Evolutionary conservation across 1,139 yeast species (phyloP), one percentile per base, ranked within the genome.

Genomic region (Yamadazyma spencermartinsiae): DNA sequence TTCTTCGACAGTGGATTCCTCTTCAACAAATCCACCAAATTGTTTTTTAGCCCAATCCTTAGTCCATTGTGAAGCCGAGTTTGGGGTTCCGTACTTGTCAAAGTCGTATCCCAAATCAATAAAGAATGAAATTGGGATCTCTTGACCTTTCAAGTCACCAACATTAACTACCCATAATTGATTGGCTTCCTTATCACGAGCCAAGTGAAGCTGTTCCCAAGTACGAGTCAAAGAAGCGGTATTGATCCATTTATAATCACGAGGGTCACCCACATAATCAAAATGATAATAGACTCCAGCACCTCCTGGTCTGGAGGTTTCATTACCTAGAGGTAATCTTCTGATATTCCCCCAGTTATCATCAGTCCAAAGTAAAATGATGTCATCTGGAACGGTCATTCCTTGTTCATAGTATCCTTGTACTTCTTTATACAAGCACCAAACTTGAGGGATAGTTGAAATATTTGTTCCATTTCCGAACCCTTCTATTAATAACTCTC

Each of bases 351-450:
- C 54, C 50, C 50, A 50, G 31, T 50, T 50, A 38, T 50, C 54
- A 39, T 50, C 54, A 12, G 44, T 49, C 54, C 54, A 50, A 28
- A 50, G 43, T 33, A 50, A 44, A 16, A 49, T 50, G 18, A 50
- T 45, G 28, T 50, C 54, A 27, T 50, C 54, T 4, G 54, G 54
- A 30, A 50, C 54, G 12, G 38, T 20, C 54, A 50, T 48, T n/a
- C 54, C 54, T 21, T 36, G 39, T 39, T 50, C 43, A 31, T 41
- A 50, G 29, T 49, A 50, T 23, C 47, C 39, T 38, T 49, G 54
- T 9, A 50, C 54, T 38, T 50, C 54, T 23, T 50, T 50, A 33
- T 50, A 50, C 19, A 50, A 43, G 37, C 54, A 50, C 54, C 54
- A 50, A 9, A 44, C 51, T 31, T 50, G 54, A 15, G 54, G 54